Evolutionary conservation across 805 yeast genomes (phyloP).

Genomic region (Myxozyma lipomycoides): DNA sequence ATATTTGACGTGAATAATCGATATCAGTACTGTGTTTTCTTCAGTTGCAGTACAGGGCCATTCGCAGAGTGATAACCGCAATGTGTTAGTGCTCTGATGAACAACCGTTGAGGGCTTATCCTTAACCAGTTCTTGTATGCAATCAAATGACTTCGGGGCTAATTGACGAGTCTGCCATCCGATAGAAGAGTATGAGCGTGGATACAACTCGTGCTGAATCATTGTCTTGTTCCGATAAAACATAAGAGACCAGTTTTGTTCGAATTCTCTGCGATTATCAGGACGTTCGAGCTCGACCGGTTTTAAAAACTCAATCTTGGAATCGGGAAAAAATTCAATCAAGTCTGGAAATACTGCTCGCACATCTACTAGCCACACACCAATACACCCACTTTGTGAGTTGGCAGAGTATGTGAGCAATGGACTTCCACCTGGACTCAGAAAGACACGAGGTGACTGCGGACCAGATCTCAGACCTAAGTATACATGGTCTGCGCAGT

Average conservation of each 20-base stretch:
- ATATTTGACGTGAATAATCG: slow-evolving; percentile 25
- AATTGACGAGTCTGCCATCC: slow-evolving; percentile 23
- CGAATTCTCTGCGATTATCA: slow-evolving; percentile 14
- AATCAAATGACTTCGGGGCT: slow-evolving; percentile 23
- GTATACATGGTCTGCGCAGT: slow-evolving; percentile 18
- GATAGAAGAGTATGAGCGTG: slow-evolving; percentile 18
- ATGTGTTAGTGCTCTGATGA: slow-evolving; percentile 24
- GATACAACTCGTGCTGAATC: slow-evolving; percentile 24
- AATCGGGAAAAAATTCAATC: slow-evolving; percentile 15
- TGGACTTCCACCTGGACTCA: slow-evolving; percentile 23
- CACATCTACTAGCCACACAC: slow-evolving; percentile 21
- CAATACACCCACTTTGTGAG: slow-evolving; percentile 20
- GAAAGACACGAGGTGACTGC: slow-evolving; percentile 23
- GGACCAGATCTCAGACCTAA: slow-evolving; percentile 25
- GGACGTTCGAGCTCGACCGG: slow-evolving; percentile 26
- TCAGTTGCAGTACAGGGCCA: slow-evolving; percentile 27
- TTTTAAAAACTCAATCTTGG: slow-evolving; percentile 8
- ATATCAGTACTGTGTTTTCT: slow-evolving; percentile 24
- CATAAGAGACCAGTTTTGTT: slow-evolving; percentile 24
- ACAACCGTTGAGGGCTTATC: slow-evolving; percentile 13
- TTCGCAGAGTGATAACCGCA: slow-evolving; percentile 24
- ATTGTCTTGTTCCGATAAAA: slow-evolving; percentile 22
- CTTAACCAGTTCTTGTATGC: slow-evolving; percentile 11
- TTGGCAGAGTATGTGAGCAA: slow-evolving; percentile 22
- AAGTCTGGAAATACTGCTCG: slow-evolving; percentile 18